Evolutionary conservation across 192 early-diverging fungal species (phyloP), one percentile per base, ranked within the genome.

Genomic region (Spinellus fusiger): DNA sequence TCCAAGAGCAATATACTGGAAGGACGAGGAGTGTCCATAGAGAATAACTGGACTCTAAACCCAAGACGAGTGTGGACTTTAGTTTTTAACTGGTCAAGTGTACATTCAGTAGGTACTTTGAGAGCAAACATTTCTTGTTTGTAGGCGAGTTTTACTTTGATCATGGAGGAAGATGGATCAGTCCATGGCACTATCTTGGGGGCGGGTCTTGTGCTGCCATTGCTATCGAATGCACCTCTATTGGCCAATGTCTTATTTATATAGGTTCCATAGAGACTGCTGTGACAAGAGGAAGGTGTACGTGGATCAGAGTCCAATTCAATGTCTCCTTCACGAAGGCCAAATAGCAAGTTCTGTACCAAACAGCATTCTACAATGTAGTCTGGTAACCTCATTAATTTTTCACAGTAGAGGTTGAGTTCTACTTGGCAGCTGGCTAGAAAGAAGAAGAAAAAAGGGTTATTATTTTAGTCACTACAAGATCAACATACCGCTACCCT

Each of bases 101-200:
- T n/a, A 56, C 82, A 68, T 49, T 77, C 72, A 5, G 77, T 70
- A 0, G 81, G 78, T 54, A 88, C 66, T 49, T 80, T 80, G 56
- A 88, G 79, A 1, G 86, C 86, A 59, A 83, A 78, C 61, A 86
- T 79, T 57, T 88, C 86, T 27, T 76, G 80, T 48, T 77, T 73
- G 62, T 81, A 77, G 54, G 69, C 78, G 32, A 88, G 77, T 68
- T 88, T 88, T 35, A 85, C 76, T 69, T 86, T 88, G 32, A 88
- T 83, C n/a, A n/a, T n/a, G n/a, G n/a, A n/a, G n/a, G n/a, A n/a
- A n/a, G n/a, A n/a, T n/a, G n/a, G n/a, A n/a, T n/a, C n/a, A n/a
- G n/a, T n/a, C n/a, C n/a, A n/a, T n/a, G n/a, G n/a, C n/a, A n/a
- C n/a, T n/a, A n/a, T n/a, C n/a, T n/a, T n/a, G n/a, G n/a, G n/a